phyloP scores from a whole-genome alignment of 192 early-diverging fungal species.

The Gaertneriomyces semiglobifer region DNA sequence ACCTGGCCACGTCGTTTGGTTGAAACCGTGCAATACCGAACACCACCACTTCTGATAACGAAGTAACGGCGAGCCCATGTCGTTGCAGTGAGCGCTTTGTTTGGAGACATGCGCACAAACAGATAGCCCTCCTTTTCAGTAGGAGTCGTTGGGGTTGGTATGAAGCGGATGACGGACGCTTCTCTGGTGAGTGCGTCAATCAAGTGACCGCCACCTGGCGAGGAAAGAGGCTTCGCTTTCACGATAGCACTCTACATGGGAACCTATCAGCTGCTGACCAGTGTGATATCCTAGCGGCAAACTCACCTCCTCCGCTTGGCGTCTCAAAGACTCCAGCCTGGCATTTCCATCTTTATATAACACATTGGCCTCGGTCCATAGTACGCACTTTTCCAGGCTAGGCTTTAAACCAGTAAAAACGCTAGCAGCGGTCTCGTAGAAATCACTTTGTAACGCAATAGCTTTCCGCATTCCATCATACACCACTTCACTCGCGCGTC shows the following conservation, averaged over 20 bases:
- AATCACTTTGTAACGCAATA: conserved; percentile 11
- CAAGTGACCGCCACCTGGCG: background rate
- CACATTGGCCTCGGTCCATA: no score
- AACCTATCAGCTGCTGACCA: no score
- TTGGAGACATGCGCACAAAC: conserved; percentile 18
- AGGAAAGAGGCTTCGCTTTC: conserved; percentile 8
- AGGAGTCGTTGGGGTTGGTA: conserved; percentile 6
- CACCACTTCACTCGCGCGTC: conserved; percentile 49
- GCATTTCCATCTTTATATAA: conserved; percentile 3
- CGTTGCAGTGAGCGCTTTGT: conserved; percentile 46
- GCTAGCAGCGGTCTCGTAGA: conserved; percentile 9
- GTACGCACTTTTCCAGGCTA: background rate
- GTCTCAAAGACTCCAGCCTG: background rate
- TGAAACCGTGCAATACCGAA: conserved; percentile 36
- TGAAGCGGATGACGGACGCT: background rate
- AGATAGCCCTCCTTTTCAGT: conserved; percentile 69
- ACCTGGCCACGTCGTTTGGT: conserved; percentile 51
- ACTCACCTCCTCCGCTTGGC: no score
- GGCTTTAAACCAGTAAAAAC: conserved; percentile 9
- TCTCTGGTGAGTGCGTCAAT: conserved; percentile 7
- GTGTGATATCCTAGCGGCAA: no score
- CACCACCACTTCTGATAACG: conserved; percentile 56
- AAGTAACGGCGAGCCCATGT: conserved; percentile 61
- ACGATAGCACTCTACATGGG: background rate
- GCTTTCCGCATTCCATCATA: conserved; percentile 30